A percentile compares a stretch with the other conserved stretches of the same genome.
Conservation (phyloP, 495 filamentous ascomycete species). For the Lasiosphaeria hispida region DNA sequence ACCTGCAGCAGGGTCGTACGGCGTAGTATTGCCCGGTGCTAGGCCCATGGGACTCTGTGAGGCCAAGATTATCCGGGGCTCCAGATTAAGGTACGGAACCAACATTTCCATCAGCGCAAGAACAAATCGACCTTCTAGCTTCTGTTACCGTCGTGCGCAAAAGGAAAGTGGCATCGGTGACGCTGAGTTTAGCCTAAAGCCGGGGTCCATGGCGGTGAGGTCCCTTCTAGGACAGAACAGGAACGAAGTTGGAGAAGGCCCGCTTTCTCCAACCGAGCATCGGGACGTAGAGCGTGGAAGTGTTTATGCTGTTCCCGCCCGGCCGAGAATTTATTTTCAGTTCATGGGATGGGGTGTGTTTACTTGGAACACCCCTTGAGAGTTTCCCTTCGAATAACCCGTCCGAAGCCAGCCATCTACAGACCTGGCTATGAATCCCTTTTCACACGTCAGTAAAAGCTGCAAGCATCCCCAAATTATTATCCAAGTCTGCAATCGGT, state of each 20-base stretch:
- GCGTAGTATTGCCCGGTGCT: neutral
- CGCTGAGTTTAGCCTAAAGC: neutral
- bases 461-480: neutral
- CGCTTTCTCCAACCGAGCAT: constrained; percentile 2
- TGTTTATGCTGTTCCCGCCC: too few relatives aligned
- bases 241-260: neutral
- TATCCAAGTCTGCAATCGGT: neutral
- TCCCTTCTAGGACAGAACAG: too few relatives aligned
- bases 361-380: too few relatives aligned
- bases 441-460: too few relatives aligned
- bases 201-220: neutral
- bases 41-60: neutral
- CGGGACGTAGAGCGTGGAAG: too few relatives aligned
- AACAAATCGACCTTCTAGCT: neutral
- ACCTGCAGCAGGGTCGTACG: neutral
- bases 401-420: too few relatives aligned
- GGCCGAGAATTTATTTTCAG: too few relatives aligned
- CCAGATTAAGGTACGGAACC: constrained; percentile 6
- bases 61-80: constrained; percentile 11
- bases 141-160: neutral
- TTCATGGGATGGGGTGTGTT: too few relatives aligned
- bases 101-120: neutral
- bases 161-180: neutral
- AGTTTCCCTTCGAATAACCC: too few relatives aligned
- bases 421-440: too few relatives aligned